phyloP scores from a whole-genome alignment of 345 rosid genomes.

The Combretum micranthum region DNA sequence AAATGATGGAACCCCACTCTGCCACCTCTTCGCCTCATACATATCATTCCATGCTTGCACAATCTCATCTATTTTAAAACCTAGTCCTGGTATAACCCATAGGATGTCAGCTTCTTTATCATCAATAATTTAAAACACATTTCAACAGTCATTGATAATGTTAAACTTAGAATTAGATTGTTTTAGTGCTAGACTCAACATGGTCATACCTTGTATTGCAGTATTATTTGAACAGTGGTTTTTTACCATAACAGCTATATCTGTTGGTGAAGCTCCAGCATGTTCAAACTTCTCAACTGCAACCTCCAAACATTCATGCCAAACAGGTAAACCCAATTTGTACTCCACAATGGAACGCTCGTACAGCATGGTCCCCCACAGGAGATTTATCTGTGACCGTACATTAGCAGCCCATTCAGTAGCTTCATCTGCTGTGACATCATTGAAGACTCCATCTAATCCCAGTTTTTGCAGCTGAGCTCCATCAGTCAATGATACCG shows the following conservation, averaged over 20 bases:
- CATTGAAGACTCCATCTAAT: slow-evolving; percentile 33
- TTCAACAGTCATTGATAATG: background rate
- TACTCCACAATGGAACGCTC: slow-evolving; percentile 82
- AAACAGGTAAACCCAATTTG: slow-evolving; percentile 59
- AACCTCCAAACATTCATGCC: slow-evolving; percentile 70
- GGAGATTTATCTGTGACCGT: slow-evolving; percentile 63
- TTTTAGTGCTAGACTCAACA: too few relatives aligned
- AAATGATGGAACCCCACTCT: slow-evolving; percentile 46
- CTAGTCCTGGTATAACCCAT: slow-evolving; percentile 41
- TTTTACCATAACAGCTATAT: slow-evolving; percentile 50
- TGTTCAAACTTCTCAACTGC: slow-evolving; percentile 74
- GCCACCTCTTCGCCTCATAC: slow-evolving; percentile 63
- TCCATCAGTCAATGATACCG: slow-evolving; percentile 14
- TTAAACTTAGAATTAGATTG: too few relatives aligned
- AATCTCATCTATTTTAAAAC: slow-evolving; percentile 62
- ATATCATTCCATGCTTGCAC: slow-evolving; percentile 75
- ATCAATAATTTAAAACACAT: background rate
- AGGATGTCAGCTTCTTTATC: slow-evolving; percentile 9
- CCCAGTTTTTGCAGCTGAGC: slow-evolving; percentile 21
- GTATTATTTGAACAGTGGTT: slow-evolving; percentile 48
- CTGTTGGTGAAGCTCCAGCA: slow-evolving; percentile 61
- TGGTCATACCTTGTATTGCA: slow-evolving; percentile 51
- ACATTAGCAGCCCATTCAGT: slow-evolving; percentile 32
- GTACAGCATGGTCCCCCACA: slow-evolving; percentile 78
- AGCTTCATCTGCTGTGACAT: slow-evolving; percentile 41